Evolutionary conservation across 1,284 basidiomycete species (phyloP), one percentile per base, ranked within the genome.

Genomic region (Malassezia brasiliensis): DNA sequence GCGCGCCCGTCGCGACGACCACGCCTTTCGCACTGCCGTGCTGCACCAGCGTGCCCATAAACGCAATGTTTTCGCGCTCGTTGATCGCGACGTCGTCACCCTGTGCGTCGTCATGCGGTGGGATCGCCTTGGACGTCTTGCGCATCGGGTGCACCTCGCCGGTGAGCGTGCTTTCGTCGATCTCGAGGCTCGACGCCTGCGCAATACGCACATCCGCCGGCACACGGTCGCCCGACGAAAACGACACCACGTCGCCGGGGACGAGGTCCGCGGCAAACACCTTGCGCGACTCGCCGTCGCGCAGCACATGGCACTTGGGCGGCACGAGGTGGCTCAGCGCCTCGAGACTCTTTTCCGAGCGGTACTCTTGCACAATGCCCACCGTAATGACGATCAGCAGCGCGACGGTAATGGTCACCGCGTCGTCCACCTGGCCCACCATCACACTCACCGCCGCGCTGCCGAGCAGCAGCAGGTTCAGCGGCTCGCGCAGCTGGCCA

Each of bases 41-140:
- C 60, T 89, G 81, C n/a, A 96, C 90, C 35, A 96, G 77, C 1
- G 91, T 96, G 3, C 93, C 93, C 93, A 98, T 96, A 72, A 90
- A 94, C 1, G 84, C 93, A 48, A 96, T 85, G 73, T 89, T 93
- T 15, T 81, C 82, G 63, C 93, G 79, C 65, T 96, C 91, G 9
- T 88, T 87, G 46, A 96, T 80, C 6, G 85, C 54, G 7, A 53
- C 44, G 14, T 38, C 42, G 8, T 31, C 41, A 2, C 22, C 32
- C 20, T 44, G 15, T 6, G 12, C 25, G 10, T 35, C 30, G 17
- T 22, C 28, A 19, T 35, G 34, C 9, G 12, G 25, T 2, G 57
- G 60, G 10, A 51, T 40, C 45, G 75, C 70, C 20, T 82, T 81
- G 0, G 77, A 75, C 50, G 79, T 79, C 77, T 96, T 96, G 64